Conservation (phyloP, 805 yeast genomes). For the Hanseniaspora occidentalis region DNA sequence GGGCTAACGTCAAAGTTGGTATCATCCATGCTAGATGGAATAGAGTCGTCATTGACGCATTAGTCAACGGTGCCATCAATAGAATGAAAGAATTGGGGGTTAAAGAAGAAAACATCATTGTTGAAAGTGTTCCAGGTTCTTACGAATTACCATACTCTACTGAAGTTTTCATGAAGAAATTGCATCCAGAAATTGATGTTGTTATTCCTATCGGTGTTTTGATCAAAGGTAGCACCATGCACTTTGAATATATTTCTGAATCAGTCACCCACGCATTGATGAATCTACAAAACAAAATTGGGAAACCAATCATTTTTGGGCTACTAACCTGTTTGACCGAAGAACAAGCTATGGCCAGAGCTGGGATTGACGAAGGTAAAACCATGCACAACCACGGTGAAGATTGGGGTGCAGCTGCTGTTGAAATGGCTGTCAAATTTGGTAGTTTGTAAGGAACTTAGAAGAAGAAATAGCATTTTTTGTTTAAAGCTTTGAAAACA, state of each 20-base stretch:
- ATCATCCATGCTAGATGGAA: slow-evolving; percentile 98
- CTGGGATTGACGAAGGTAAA: slow-evolving; percentile 61
- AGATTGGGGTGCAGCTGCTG: slow-evolving; percentile 99
- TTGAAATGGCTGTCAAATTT: slow-evolving; percentile 69
- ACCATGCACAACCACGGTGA: slow-evolving; percentile 87
- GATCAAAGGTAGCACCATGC: slow-evolving; percentile 96
- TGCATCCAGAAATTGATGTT: slow-evolving; percentile 54
- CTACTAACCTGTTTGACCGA: slow-evolving; percentile 87
- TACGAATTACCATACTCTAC: slow-evolving; percentile 83
- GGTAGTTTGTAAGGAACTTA: not conserved
- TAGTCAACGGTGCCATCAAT: slow-evolving; percentile 64
- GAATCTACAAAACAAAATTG: slow-evolving; percentile 58
- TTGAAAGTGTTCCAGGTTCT: slow-evolving; percentile 89
- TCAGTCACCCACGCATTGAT: slow-evolving; percentile 75
- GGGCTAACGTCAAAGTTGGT: slow-evolving; percentile 57
- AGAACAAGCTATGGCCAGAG: slow-evolving; percentile 86
- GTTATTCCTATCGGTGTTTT: slow-evolving; percentile 88
- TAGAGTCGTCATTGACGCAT: slow-evolving; percentile 54
- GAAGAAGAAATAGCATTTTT: not conserved
- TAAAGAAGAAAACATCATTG: slow-evolving; percentile 55
- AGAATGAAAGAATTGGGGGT: slow-evolving; percentile 58
- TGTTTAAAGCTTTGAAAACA: not conserved
- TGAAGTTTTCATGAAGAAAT: slow-evolving; percentile 28
- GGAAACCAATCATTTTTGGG: slow-evolving; percentile 84
- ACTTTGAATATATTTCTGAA: slow-evolving; percentile 94